Evolutionary conservation across 441 rosid species (phyloP), one percentile per base, ranked within the genome.

Genomic region (Caryocar brasiliense): DNA sequence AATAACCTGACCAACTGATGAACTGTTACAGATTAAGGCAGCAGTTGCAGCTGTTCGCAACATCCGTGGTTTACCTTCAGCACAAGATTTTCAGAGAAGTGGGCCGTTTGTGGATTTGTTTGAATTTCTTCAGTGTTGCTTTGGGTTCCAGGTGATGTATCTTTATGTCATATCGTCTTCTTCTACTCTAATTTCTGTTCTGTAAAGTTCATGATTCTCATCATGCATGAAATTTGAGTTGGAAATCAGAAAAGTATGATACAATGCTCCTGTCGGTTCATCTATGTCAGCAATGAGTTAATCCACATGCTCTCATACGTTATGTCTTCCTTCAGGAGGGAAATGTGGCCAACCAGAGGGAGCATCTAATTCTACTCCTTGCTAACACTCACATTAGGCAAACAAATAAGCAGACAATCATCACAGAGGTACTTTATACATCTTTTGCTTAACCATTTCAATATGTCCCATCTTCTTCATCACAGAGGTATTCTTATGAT

Each of bases 271-370:
- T 5, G 17, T 39, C 17, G 17, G 41, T 47, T 34, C 36, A 26
- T 48, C 23, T 39, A 37, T 36, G 22, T 22, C 56, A 40, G 41
- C 29, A 30, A 58, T 24, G 12, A 44, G 8, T 41, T 21, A 38
- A 8, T 14, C 10, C 26, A 51, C 2, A 5, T 26, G n/a, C 7
- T 17, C 37, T 49, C 46, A 17, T 52, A 6, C 49, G 41, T 41
- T 53, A 10, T 35, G 26, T 25, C 35, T 39, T 66, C 38, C 40
- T 19, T 47, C 86, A 91, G 98, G 67, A 72, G 67, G 98, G 95
- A 61, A 92, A 80, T 74, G 85, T 83, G 24, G 74, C 92, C 51
- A 92, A 92, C 60, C 98, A 92, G 69, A 80, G 95, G 76, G 98
- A 92, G 74, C 93, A 92, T 80, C 64, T 92, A 48, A 72, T 87